Conservation (phyloP, 163 green algal genomes). For the Chlamydomonas reinhardtii region DNA sequence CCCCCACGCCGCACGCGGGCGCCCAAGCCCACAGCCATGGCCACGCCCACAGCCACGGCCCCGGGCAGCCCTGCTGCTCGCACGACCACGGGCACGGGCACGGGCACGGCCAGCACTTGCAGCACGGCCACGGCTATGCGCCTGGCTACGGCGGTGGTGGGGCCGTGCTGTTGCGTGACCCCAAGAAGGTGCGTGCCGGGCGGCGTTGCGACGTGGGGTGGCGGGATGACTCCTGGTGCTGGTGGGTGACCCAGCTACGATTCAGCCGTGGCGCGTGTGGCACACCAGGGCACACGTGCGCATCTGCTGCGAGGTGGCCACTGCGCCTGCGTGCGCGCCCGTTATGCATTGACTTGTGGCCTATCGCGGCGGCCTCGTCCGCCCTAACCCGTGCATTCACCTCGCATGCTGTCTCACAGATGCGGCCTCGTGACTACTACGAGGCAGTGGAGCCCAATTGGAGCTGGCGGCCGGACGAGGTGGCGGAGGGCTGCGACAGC, state of each 20-base stretch:
- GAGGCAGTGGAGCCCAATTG: slow-evolving; percentile 59
- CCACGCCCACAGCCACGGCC: not conserved
- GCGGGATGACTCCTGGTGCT: not conserved
- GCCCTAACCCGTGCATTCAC: no score
- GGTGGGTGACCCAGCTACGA: not conserved
- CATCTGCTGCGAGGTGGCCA: no score
- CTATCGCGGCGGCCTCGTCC: no score
- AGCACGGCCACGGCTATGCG: no score
- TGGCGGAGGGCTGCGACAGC: slow-evolving; percentile 50
- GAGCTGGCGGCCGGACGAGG: slow-evolving; percentile 53
- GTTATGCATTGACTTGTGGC: no score
- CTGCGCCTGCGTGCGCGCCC: no score
- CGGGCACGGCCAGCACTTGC: not conserved
- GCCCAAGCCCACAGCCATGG: not conserved
- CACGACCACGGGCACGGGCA: not conserved
- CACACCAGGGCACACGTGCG: no score
- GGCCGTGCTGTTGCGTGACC: no score
- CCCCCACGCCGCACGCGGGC: not conserved
- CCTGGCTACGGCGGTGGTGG: no score
- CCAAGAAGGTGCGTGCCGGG: not conserved
- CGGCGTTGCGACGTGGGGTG: no score
- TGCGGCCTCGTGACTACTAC: slow-evolving; percentile 55
- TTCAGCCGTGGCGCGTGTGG: no score
- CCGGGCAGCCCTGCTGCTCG: not conserved
- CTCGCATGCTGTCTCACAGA: no score